phyloP scores from a whole-genome alignment of 495 filamentous ascomycete genomes.

The Cercophora sp. region DNA sequence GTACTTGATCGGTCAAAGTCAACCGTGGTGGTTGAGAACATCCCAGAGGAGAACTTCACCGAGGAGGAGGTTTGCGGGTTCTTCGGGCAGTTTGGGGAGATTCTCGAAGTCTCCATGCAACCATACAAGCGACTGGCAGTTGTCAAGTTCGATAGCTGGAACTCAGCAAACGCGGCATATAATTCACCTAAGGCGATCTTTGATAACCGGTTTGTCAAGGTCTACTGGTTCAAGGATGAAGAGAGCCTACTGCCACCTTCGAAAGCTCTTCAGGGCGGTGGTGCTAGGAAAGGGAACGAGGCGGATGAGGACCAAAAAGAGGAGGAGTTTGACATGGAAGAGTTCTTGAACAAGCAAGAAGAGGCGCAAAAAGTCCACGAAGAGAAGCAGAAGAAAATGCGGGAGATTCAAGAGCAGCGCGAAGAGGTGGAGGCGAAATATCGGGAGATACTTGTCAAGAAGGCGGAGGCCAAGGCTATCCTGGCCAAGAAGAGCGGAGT shows the following conservation, averaged over 20 bases:
- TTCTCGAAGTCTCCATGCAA: constrained; percentile 70
- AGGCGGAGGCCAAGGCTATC: constrained; percentile 70
- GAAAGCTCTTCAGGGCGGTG: constrained; percentile 14
- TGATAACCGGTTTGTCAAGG: constrained; percentile 95
- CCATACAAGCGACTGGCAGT: constrained; percentile 73
- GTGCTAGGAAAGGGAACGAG: constrained; percentile 18
- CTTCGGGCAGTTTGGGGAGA: constrained; percentile 80
- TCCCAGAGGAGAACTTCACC: constrained; percentile 79
- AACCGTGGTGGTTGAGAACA: constrained; percentile 86
- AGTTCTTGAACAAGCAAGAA: constrained; percentile 70
- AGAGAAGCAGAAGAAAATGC: constrained; percentile 67
- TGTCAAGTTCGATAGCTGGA: constrained; percentile 73
- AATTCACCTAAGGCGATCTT: constrained; percentile 92
- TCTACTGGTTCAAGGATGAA: constrained; percentile 85
- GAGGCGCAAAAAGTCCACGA: constrained; percentile 78
- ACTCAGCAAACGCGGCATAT: constrained; percentile 74
- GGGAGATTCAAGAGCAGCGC: constrained; percentile 67
- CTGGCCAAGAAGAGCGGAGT: constrained; percentile 53
- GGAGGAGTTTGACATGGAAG: constrained; percentile 67
- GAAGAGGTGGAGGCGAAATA: constrained; percentile 72
- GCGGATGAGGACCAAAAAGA: constrained; percentile 29
- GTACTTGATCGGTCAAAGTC: constrained; percentile 70
- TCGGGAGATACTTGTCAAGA: constrained; percentile 68
- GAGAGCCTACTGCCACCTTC: constrained; percentile 20
- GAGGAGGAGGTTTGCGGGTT: constrained; percentile 73